Evolutionary conservation across 768 basidiomycete species (phyloP), one percentile per base, ranked within the genome.

Genomic region (Gymnopilus junonius): DNA sequence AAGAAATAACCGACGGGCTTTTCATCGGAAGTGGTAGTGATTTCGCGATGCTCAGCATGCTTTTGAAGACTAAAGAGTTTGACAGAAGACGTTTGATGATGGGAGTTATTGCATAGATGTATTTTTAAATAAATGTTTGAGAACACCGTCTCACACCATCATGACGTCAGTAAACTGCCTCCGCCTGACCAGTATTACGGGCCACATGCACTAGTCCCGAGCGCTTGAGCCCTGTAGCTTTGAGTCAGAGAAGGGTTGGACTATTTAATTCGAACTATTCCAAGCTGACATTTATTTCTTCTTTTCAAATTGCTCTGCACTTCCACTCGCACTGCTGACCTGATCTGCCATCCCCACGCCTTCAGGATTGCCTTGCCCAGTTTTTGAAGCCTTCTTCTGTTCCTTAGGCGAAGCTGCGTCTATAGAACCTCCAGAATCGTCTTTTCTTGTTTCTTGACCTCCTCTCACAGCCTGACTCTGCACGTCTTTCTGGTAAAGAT

Each of bases 291-390:
- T 58, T 45, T 34, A 31, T 45, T 45, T 46, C 27, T 48, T 48
- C n/a, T 64, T 54, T 25, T 71, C 70, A 42, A 71, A 69, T 31
- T 63, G 55, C 31, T 61, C 35, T 2, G 70, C 70, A 31, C 23
- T 70, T 2, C 53, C 69, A 46, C 62, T 61, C 5, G 68, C 63
- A 43, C 71, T 69, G 2, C 71, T 70, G 46, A 70, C 70, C 46
- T 73, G 71, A 37, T 73, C 70, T 14, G 67, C 67, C 58, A 73
- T 68, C 3, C 71, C 71, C 37, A 73, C 48, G 3, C 64, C 64
- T 34, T 73, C 71, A 1, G 65, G 67, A 55, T 73, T 73, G 11
- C 71, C 71, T 23, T 35, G 62, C 20, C 68, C 68, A 3, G 46
- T 59, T 21, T 64, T 32, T 4, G 35, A 17, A 4, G 65, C 63